A percentile compares a stretch with the other conserved stretches of the same genome.
These are phyloP conservation scores for Cenchrus purpureus DNA, from an alignment of 176 grass and related monocot species.

Conservation along the genomic window DNA sequence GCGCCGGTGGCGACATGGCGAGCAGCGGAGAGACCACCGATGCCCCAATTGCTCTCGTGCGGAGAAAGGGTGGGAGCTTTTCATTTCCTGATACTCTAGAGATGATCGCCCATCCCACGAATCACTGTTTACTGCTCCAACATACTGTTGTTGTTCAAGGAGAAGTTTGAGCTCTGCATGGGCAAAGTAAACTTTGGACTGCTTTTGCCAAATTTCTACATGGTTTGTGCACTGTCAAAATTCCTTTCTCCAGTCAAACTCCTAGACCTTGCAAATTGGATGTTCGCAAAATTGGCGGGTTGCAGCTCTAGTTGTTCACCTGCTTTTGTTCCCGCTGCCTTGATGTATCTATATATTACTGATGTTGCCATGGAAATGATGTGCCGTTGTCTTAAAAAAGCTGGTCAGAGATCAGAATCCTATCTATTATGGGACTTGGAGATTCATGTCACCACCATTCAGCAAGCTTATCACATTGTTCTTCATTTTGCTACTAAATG, in stretches of 20 bases:
- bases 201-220: slow-evolving; percentile 66
- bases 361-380: slow-evolving; percentile 70
- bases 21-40: too few relatives aligned
- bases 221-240: slow-evolving; percentile 56
- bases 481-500: slow-evolving; percentile 61
- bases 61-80: too few relatives aligned
- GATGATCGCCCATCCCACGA: too few relatives aligned
- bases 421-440: slow-evolving; percentile 51
- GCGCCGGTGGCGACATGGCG: too few relatives aligned
- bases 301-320: slow-evolving; percentile 31
- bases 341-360: slow-evolving; percentile 67
- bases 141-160: slow-evolving; percentile 50
- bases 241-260: slow-evolving; percentile 77
- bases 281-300: slow-evolving; percentile 61
- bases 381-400: slow-evolving; percentile 47
- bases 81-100: too few relatives aligned
- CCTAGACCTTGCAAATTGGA: slow-evolving; percentile 76
- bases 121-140: too few relatives aligned
- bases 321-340: slow-evolving; percentile 52
- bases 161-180: slow-evolving; percentile 67
- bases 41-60: too few relatives aligned
- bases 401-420: slow-evolving; percentile 45
- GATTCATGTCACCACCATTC: slow-evolving; percentile 48
- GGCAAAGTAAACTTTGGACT: slow-evolving; percentile 51
- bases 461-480: slow-evolving; percentile 69